phyloP scores from a whole-genome alignment of 1,139 yeast genomes.

The Geotrichum australiense region DNA sequence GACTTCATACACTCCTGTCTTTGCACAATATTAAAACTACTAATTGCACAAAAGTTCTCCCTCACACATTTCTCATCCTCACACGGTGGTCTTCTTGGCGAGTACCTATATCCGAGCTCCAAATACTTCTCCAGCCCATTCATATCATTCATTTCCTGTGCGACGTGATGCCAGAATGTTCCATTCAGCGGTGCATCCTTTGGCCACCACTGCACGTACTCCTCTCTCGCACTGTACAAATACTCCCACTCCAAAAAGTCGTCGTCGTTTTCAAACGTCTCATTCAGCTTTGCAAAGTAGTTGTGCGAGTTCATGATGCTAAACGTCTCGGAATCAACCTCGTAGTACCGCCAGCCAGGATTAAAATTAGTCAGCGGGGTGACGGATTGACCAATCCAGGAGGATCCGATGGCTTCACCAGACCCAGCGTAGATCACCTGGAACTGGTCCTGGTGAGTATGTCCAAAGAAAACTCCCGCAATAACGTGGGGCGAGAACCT shows the following conservation, averaged over 20 bases:
- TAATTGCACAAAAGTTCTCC: conserved; percentile 28
- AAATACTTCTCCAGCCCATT: conserved; percentile 44
- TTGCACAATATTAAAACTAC: conserved; percentile 17
- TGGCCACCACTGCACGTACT: conserved; percentile 29
- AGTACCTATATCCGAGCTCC: conserved; percentile 43
- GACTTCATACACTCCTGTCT: conserved; percentile 6
- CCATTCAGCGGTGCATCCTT: conserved; percentile 28
- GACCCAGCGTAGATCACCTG: conserved; percentile 45
- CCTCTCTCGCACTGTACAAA: conserved; percentile 31
- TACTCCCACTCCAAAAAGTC: conserved; percentile 25
- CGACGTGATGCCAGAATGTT: conserved; percentile 31
- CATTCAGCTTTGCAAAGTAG: conserved; percentile 37
- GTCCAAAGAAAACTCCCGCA: conserved; percentile 65
- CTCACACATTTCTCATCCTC: conserved; percentile 22
- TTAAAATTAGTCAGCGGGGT: conserved; percentile 55
- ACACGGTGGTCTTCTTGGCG: conserved; percentile 39
- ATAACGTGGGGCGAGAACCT: conserved; percentile 60
- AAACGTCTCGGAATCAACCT: conserved; percentile 57
- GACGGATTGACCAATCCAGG: conserved; percentile 62
- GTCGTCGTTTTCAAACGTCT: conserved; percentile 34
- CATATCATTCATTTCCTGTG: conserved; percentile 32
- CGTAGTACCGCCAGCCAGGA: conserved; percentile 69
- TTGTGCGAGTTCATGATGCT: conserved; percentile 54
- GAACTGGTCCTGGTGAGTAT: conserved; percentile 66
- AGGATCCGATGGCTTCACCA: conserved; percentile 39